Evolutionary conservation across 2,329 filamentous ascomycete genomes (phyloP).

Genomic region (Parascedosporium putredinis): DNA sequence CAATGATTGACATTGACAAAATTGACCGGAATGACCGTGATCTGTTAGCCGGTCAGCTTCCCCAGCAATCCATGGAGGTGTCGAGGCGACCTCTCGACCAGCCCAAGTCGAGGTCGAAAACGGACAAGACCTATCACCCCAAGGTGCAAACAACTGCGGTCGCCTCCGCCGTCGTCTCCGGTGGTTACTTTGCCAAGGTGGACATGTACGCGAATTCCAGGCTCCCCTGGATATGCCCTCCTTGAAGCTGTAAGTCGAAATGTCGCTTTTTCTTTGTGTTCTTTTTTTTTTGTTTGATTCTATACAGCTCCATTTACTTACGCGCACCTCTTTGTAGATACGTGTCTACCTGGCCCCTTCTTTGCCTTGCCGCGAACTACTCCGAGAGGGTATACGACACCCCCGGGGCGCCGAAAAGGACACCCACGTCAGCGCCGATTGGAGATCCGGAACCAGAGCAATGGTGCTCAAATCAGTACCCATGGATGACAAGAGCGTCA

Average conservation of each 20-base stretch:
- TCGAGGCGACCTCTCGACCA: background rate
- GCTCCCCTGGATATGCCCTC: slow-evolving; percentile 58
- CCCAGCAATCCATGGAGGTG: background rate
- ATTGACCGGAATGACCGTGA: slow-evolving; percentile 6
- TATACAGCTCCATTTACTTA: too few species aligned
- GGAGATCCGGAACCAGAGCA: slow-evolving; percentile 66
- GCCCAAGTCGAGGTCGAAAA: background rate
- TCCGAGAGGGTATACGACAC: slow-evolving; percentile 64
- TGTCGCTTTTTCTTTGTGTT: too few species aligned
- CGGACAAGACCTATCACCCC: background rate
- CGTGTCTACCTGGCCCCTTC: slow-evolving; percentile 63
- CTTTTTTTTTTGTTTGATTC: too few species aligned
- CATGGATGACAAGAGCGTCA: slow-evolving; percentile 65
- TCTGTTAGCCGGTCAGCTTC: background rate
- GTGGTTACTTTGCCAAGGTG: slow-evolving; percentile 54
- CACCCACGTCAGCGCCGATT: slow-evolving; percentile 61
- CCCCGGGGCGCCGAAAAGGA: slow-evolving; percentile 53
- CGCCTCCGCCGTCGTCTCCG: background rate
- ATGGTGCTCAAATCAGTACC: slow-evolving; percentile 77
- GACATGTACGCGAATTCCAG: slow-evolving; percentile 70
- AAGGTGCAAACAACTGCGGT: background rate
- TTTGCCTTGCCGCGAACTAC: slow-evolving; percentile 70
- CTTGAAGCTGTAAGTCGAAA: slow-evolving; percentile 56
- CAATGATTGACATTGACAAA: slow-evolving; percentile 4
- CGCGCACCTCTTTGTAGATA: too few species aligned